Evolutionary conservation across 2,329 filamentous ascomycete species (phyloP), one percentile per base, ranked within the genome.

Genomic region (Hyphodiscus sp.): DNA sequence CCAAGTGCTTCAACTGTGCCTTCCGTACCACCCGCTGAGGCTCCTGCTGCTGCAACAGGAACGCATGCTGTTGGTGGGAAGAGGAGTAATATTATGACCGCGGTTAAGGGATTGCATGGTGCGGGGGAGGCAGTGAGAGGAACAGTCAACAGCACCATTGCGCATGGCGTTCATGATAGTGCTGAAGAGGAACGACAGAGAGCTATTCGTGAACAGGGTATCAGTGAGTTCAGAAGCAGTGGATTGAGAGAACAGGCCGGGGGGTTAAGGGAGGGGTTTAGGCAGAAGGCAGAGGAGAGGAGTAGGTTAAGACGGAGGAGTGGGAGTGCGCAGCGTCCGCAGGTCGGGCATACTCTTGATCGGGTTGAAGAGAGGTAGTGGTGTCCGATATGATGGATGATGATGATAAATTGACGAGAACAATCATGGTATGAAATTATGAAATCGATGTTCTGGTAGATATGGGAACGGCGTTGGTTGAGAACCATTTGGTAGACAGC

Each of bases 41-140:
- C 23, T 26, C 23, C 23, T 26, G 23, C 23, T 26, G 23, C 23
- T 8, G 23, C 23, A 8, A 3, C 23, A 26, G 23, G 3, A 26
- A 8, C 23, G 4, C 23, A 26, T 26, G 23, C 23, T 26, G 23
- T 8, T 3, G 23, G 23, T 26, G 23, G 52, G 9, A 46, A 49
- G 26, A 43, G 54, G 6, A 45, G 50, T 41, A 50, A 45, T 20
- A 33, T 60, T 2, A 38, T 45, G 9, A 52, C 38, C 10, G 57
- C 58, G 5, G 19, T 53, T 4, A 63, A 62, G 41, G 62, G 62
- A 9, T 30, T 64, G 0, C 57, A 59, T 33, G 62, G 62, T 19
- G 61, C 61, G 10, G 54, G 58, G 2, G 62, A 65, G 44, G 62
- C 59, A 4, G 18, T 65, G 1, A 41, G 62, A 30, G 62, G 62